Evolutionary conservation across 1,139 yeast species (phyloP), one percentile per base, ranked within the genome.

Genomic region (Debaryomyces nepalensis): DNA sequence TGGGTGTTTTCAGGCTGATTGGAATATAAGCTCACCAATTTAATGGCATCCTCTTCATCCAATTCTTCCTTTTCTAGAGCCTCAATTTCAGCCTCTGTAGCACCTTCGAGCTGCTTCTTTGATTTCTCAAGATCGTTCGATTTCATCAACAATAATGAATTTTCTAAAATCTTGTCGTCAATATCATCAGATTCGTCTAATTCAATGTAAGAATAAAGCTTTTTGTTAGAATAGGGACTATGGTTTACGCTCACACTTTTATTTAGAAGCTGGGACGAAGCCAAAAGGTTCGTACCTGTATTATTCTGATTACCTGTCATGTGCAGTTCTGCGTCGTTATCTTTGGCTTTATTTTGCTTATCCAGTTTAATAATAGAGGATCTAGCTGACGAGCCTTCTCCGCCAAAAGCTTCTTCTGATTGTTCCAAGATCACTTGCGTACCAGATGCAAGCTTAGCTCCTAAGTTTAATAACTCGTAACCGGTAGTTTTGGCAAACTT

Each of bases 381-480:
- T 44, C 82, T 58, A 27, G 73, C 72, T 8, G 73, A 59, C 0
- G 81, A 63, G 0, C 90, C 90, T 46, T 73, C 73, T 1, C 91
- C 91, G 2, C 91, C 91, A 42, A 87, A 66, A 4, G 77, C 75
- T 47, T 81, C 85, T 58, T 91, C 98, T 0, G 95, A 85, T 45
- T 79, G 81, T 52, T 90, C 97, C 39, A 91, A 66, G 7, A 88
- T 63, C 0, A 83, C 82, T 58, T 90, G 97, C 0, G 97, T 88
- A 0, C 97, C 97, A 4, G 91, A 85, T 1, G 96, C 95, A 26
- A 91, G 59, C 54, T 86, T 88, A 0, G 87, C 95, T 0, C 97
- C 97, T 40, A 93, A 68, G 53, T 84, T 84, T 33, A 91, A 70
- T 27, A 91, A 63, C 59, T 91, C 97, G 45, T 84, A 85, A 2